These are phyloP conservation scores for Nematocida major DNA, from an alignment of 371 early-diverging fungal genomes.

Conservation along the genomic window DNA sequence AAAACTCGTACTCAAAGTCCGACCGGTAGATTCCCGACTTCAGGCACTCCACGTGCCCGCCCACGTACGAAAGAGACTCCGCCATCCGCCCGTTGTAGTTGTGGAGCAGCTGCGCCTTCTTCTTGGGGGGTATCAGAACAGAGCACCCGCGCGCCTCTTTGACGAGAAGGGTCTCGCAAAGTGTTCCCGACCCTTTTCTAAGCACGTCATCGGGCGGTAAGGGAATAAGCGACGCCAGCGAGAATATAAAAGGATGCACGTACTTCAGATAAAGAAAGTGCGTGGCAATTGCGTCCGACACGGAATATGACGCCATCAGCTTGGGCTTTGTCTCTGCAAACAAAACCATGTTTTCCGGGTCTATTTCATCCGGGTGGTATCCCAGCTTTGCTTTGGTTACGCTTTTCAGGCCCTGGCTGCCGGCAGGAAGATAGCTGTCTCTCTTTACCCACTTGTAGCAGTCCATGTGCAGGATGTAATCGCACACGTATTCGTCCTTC, in stretches of 20 bases:
- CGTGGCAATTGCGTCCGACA: slow-evolving; percentile 98
- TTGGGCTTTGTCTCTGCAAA: slow-evolving; percentile 87
- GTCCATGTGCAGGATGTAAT: slow-evolving; percentile 88
- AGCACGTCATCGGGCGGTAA: slow-evolving; percentile 87
- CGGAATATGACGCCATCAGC: slow-evolving; percentile 91
- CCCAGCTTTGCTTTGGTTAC: slow-evolving; percentile 91
- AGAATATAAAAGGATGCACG: slow-evolving; percentile 96
- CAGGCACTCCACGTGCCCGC: slow-evolving; percentile 95
- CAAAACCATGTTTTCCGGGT: slow-evolving; percentile 91
- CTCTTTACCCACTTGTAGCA: slow-evolving; percentile 97
- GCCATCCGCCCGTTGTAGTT: slow-evolving; percentile 80
- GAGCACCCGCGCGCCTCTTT: slow-evolving; percentile 72
- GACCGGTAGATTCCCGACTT: slow-evolving; percentile 93
- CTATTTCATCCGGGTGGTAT: slow-evolving; percentile 93
- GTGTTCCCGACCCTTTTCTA: slow-evolving; percentile 88
- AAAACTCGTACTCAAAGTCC: slow-evolving; percentile 82
- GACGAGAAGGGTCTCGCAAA: slow-evolving; percentile 94
- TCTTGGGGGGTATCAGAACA: slow-evolving; percentile 85
- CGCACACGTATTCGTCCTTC: slow-evolving; percentile 65
- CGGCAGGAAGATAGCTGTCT: slow-evolving; percentile 92
- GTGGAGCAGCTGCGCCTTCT: slow-evolving; percentile 72
- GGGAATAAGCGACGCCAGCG: slow-evolving; percentile 94
- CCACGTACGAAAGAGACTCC: slow-evolving; percentile 90
- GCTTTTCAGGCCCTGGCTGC: slow-evolving; percentile 86
- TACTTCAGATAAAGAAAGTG: slow-evolving; percentile 98